Evolutionary conservation across 306 rosid genomes (phyloP).

Genomic region (Castanopsis chinensis): DNA sequence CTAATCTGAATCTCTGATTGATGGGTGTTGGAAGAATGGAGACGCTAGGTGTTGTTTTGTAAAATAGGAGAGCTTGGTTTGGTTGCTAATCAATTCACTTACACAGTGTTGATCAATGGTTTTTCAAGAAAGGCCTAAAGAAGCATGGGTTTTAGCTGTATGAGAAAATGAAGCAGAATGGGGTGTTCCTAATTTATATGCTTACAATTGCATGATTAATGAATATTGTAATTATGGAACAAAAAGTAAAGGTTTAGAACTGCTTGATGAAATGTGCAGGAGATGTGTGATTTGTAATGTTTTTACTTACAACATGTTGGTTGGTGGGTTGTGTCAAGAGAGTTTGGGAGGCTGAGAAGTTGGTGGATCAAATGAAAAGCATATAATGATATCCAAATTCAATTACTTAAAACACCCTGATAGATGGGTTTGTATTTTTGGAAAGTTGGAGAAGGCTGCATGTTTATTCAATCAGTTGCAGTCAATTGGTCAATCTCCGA

Average conservation of each 20-base stretch:
- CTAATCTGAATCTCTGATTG: slow-evolving; percentile 49
- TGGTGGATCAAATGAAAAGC: slow-evolving; percentile 42
- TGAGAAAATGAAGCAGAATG: slow-evolving; percentile 52
- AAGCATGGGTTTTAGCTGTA: slow-evolving; percentile 69
- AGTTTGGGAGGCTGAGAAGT: slow-evolving; percentile 47
- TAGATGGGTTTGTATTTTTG: slow-evolving; percentile 60
- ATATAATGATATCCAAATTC: slow-evolving; percentile 53
- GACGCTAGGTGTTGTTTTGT: slow-evolving; percentile 56
- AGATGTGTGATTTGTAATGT: slow-evolving; percentile 53
- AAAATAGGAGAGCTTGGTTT: slow-evolving; percentile 55
- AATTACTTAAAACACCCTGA: slow-evolving; percentile 57
- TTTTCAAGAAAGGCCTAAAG: slow-evolving; percentile 66
- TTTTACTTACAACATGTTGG: slow-evolving; percentile 55
- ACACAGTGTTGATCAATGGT: slow-evolving; percentile 64
- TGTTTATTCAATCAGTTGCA: slow-evolving; percentile 56
- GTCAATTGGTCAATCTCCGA: slow-evolving; percentile 55
- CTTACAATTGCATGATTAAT: slow-evolving; percentile 53
- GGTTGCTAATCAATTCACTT: slow-evolving; percentile 63
- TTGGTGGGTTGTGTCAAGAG: slow-evolving; percentile 55
- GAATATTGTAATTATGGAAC: slow-evolving; percentile 51
- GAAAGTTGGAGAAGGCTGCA: slow-evolving; percentile 56
- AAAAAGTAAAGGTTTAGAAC: slow-evolving; percentile 40
- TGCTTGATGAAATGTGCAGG: slow-evolving; percentile 69
- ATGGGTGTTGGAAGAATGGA: slow-evolving; percentile 75
- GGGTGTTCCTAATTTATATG: slow-evolving; percentile 49